Conservation (phyloP, 345 rosid species). For the Bruguiera sexangula region DNA sequence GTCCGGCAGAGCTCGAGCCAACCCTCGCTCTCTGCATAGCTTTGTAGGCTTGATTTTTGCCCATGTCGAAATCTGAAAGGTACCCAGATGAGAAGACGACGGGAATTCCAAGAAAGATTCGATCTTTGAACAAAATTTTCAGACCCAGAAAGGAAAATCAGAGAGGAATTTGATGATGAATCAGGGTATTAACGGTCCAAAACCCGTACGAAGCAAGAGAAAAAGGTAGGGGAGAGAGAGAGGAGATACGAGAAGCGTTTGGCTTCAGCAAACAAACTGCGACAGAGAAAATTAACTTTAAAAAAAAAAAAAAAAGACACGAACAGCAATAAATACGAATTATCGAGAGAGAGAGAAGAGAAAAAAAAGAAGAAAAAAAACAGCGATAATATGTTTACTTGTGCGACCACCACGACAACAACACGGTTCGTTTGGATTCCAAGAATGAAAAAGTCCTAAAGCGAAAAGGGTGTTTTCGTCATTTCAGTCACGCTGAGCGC, state of each 20-base stretch:
- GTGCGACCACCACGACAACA: no score
- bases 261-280: no score
- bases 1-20: slow-evolving; percentile 78
- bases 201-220: neutral
- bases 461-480: no score
- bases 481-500: no score
- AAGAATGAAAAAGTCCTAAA: no score
- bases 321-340: no score
- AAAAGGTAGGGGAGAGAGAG: neutral
- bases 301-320: no score
- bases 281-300: no score
- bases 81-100: slow-evolving; percentile 14
- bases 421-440: no score
- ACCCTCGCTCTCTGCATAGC: slow-evolving; percentile 96
- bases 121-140: neutral
- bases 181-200: slow-evolving; percentile 19
- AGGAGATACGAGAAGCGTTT: neutral
- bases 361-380: no score
- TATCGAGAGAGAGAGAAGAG: no score
- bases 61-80: slow-evolving; percentile 43
- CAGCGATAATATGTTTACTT: no score
- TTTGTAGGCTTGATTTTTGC: slow-evolving; percentile 97
- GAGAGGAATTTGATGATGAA: neutral
- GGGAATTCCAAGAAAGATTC: neutral
- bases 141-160: slow-evolving; percentile 1